phyloP scores from a whole-genome alignment of 768 basidiomycete genomes.

The Postia placenta region DNA sequence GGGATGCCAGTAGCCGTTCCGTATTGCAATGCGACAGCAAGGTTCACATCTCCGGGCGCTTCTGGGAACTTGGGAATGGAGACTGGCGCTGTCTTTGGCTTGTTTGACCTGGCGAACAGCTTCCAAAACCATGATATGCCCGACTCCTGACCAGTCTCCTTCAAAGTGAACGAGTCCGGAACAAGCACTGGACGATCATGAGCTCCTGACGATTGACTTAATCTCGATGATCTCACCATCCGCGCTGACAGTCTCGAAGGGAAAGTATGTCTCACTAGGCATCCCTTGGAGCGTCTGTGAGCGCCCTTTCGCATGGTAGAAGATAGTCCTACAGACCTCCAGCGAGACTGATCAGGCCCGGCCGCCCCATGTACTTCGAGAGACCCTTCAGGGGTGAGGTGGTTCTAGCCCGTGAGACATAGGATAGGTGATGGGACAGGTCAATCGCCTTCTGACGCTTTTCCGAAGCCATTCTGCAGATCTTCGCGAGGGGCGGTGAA shows the following conservation, averaged over 20 bases:
- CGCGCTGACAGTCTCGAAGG: slow-evolving; percentile 56
- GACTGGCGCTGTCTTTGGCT: slow-evolving; percentile 41
- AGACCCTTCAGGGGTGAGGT: slow-evolving; percentile 62
- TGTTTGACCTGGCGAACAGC: slow-evolving; percentile 34
- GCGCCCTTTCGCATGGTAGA: neutral
- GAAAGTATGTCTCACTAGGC: slow-evolving; percentile 65
- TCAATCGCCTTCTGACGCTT: slow-evolving; percentile 48
- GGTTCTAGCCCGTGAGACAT: slow-evolving; percentile 39
- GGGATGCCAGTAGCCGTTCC: slow-evolving; percentile 46
- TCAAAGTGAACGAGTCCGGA: slow-evolving; percentile 43
- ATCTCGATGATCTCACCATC: slow-evolving; percentile 27
- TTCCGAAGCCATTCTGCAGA: slow-evolving; percentile 17
- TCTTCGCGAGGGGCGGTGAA: neutral
- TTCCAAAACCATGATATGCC: slow-evolving; percentile 55
- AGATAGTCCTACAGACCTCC: slow-evolving; percentile 43
- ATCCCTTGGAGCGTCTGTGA: slow-evolving; percentile 35
- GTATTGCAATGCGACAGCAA: slow-evolving; percentile 70
- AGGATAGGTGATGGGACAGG: slow-evolving; percentile 68
- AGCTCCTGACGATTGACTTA: too few relatives aligned
- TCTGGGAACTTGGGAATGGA: slow-evolving; percentile 57
- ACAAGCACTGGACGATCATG: slow-evolving; percentile 34
- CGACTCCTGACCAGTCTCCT: slow-evolving; percentile 16
- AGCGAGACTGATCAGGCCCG: slow-evolving; percentile 56
- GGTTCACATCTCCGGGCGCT: slow-evolving; percentile 44
- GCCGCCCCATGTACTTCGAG: slow-evolving; percentile 47